Evolutionary conservation across 73 alveolate species (phyloP), one percentile per base, ranked within the genome.

Genomic region (Symbiodinium pilosum): DNA sequence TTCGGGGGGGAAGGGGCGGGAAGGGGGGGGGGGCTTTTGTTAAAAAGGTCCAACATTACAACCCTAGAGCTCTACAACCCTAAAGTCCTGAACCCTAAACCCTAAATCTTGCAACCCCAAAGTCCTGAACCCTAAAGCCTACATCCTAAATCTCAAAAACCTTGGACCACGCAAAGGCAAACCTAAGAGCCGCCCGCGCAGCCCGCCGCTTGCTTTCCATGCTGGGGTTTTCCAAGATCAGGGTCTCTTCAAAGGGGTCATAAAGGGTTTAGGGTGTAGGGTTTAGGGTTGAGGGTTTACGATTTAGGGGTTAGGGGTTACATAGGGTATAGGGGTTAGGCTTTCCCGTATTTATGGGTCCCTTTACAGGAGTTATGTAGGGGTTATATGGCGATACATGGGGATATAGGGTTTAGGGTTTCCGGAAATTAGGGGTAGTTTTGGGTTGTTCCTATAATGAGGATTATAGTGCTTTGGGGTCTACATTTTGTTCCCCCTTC

Each of bases 101-200:
- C 36, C 77, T 47, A 11, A 47, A 47, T 24, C 38, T 36, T 36
- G 38, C 28, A 59, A 59, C 18, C 77, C 77, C 77, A 24, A 59
- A 59, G 28, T 2, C 77, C 77, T 12, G 5, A 59, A 24, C 77
- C 77, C 77, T 59, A 59, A 59, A 59, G 1, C 77, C 77, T 47
- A 47, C 64, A 7, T 16, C 24, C 16, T 47, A 11, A 16, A 7
- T 16, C 64, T 47, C 16, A 16, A 47, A 47, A 47, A 47, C 7
- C 16, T 47, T 47, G 64, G 64, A 47, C 16, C 64, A 7, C 64
- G 73, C 71, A 54, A 59, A 42, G 73, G 95, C 95, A 6, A 89
- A 89, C 47, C 51, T 89, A 21, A 18, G 95, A 8, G 95, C 95
- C 43, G 44, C 95, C 39, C 43, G 87, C 44, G 95, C 95, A 34